Evolutionary conservation across 2,329 filamentous ascomycete species (phyloP), one percentile per base, ranked within the genome.

Genomic region (Mollisia scopiformis): DNA sequence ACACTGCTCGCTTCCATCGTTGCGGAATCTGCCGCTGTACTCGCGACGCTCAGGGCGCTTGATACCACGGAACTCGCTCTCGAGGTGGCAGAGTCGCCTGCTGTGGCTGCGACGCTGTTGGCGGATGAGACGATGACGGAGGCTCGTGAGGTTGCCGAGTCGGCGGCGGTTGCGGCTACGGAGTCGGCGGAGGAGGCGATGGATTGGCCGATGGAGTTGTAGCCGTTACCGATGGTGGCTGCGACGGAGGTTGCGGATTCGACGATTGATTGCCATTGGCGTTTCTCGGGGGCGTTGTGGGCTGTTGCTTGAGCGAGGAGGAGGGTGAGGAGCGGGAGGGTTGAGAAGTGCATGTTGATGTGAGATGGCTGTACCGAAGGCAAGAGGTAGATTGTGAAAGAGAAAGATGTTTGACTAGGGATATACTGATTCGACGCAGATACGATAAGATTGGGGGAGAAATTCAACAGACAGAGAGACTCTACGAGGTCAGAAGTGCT

Each of bases 1-100:
- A 57, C 28, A 7, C 53, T 49, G 21, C 37, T 50, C 11, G 57
- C 54, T 13, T 60, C 54, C 28, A 27, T 41, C 6, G 57, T 63
- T 4, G 53, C 57, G 1, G 57, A 59, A 8, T 35, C 41, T 16
- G 21, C 19, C 7, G 53, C 53, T 2, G 50, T 35, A 35, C 49
- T 55, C 1, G 55, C 55, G 3, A 55, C 39, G 14, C 49, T 55
- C 31, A 49, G 21, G 1, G 50, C 55, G 19, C 35, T 47, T 3
- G 49, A 55, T 10, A 57, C 37, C 13, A 57, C 14, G 1, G 54
- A 57, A 33, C 21, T 37, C 14, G 54, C 37, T 27, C 25, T 16
- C 13, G 46, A 31, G 13, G 19, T 39, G 1, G 31, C 55, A 31
- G 46, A 58, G 14, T 46, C n/a, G 6, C n/a, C 53, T 2, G 53